Evolutionary conservation across 2,329 filamentous ascomycete species (phyloP).

Genomic region (Penicillium capsulatum): DNA sequence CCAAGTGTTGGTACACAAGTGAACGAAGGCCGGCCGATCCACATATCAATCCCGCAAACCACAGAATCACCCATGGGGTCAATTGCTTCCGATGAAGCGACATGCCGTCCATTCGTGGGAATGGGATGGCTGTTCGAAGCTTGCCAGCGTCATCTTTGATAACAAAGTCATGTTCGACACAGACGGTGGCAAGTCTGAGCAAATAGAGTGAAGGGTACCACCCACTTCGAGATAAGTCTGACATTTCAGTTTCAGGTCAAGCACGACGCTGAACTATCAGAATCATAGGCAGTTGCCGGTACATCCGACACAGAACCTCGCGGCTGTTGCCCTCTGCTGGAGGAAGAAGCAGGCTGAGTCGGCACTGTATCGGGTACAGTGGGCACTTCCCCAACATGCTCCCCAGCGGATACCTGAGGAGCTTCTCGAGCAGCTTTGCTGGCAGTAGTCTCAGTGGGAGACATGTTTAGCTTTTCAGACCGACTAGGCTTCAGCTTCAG

Average conservation of each 20-base stretch:
- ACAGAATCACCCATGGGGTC: background rate
- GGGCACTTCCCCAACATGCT: slow-evolving; percentile 18
- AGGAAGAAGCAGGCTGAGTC: slow-evolving; percentile 22
- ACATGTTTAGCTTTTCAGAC: slow-evolving; percentile 30
- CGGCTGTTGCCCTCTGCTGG: background rate
- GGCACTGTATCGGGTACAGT: slow-evolving; percentile 25
- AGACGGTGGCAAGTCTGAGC: too few species aligned
- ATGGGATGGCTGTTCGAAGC: too few species aligned
- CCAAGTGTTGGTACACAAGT: too few species aligned
- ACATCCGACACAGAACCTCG: slow-evolving; percentile 16
- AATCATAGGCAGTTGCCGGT: slow-evolving; percentile 25
- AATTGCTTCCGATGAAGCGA: background rate
- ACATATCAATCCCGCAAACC: background rate
- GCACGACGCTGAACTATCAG: slow-evolving; percentile 21
- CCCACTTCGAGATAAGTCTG: background rate
- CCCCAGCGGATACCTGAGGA: slow-evolving; percentile 1
- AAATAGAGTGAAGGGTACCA: too few species aligned
- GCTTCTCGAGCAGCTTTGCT: slow-evolving; percentile 19
- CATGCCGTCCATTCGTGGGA: too few species aligned
- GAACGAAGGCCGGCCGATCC: background rate
- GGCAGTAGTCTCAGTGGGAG: slow-evolving; percentile 32
- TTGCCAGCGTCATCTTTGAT: too few species aligned
- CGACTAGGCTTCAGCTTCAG: slow-evolving; percentile 34
- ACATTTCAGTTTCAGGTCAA: background rate
- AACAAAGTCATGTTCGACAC: too few species aligned